Conservation (phyloP, 305 asterid genomes). For the Fraxinus nigra region DNA sequence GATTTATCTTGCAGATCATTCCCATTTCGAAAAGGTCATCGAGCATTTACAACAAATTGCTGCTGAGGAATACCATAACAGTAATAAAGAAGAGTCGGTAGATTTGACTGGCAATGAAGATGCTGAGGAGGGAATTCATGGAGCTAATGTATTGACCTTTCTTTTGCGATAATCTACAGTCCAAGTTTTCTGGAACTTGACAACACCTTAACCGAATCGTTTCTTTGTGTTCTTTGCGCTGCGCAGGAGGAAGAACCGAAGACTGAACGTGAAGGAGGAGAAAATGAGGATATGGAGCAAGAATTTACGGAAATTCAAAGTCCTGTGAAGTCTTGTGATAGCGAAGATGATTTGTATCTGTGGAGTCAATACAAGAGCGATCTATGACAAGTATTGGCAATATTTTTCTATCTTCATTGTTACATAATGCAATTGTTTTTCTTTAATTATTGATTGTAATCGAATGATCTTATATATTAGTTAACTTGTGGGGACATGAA, state of each 20-base stretch:
- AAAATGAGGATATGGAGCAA: constrained; percentile 23
- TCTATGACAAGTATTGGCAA: constrained; percentile 16
- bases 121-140: constrained; percentile 33
- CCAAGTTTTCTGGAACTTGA: background rate
- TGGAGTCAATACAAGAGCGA: constrained; percentile 58
- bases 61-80: constrained; percentile 51
- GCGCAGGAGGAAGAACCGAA: constrained; percentile 46
- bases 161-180: background rate
- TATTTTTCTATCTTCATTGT: background rate
- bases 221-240: background rate
- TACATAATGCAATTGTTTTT: background rate
- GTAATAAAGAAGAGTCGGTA: constrained; percentile 35
- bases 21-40: constrained; percentile 56
- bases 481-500: background rate
- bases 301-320: constrained; percentile 32
- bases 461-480: background rate
- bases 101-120: constrained; percentile 47
- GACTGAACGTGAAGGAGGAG: constrained; percentile 32
- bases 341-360: constrained; percentile 40
- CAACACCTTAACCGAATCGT: background rate
- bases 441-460: background rate
- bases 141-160: constrained; percentile 29
- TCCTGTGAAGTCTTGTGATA: constrained; percentile 34
- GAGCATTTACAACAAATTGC: constrained; percentile 50
- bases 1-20: constrained; percentile 52